Conservation (phyloP, 2,329 filamentous ascomycete species). For the Stemphylium lycopersici region DNA sequence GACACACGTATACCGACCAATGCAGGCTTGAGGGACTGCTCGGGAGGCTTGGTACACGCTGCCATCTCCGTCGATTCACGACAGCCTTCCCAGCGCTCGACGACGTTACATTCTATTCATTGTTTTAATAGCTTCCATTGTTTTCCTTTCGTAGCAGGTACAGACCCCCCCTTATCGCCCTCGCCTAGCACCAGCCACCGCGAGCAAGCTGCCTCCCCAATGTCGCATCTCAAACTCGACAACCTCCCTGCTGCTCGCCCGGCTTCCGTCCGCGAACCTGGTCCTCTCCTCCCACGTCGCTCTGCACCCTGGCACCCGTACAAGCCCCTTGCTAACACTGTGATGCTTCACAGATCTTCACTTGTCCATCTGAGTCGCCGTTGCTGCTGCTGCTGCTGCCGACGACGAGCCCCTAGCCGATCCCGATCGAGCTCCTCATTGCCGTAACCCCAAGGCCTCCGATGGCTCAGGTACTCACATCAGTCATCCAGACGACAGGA, state of each 20-base stretch:
- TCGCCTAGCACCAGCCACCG: slow-evolving; percentile 20
- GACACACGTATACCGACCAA: slow-evolving; percentile 39
- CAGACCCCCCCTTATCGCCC: slow-evolving; percentile 22
- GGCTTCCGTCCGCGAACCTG: slow-evolving; percentile 15
- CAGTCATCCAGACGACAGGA: slow-evolving; percentile 54
- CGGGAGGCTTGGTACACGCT: slow-evolving; percentile 50
- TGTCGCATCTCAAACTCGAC: slow-evolving; percentile 23
- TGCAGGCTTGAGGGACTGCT: slow-evolving; percentile 48
- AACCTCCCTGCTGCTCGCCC: slow-evolving; percentile 20
- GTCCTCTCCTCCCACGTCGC: slow-evolving; percentile 10
- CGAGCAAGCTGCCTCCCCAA: slow-evolving; percentile 1
- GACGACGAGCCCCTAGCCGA: slow-evolving; percentile 21
- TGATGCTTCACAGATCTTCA: slow-evolving; percentile 20
- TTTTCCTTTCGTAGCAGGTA: slow-evolving; percentile 38
- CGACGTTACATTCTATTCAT: slow-evolving; percentile 43
- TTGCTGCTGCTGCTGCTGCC: slow-evolving; percentile 20
- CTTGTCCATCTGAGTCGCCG: slow-evolving; percentile 23
- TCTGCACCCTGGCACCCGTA: slow-evolving; percentile 3
- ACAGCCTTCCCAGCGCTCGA: slow-evolving; percentile 45
- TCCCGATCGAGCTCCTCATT: slow-evolving; percentile 26
- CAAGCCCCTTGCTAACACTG: slow-evolving; percentile 25
- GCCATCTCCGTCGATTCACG: slow-evolving; percentile 48
- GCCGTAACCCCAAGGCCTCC: slow-evolving; percentile 33
- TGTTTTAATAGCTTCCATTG: slow-evolving; percentile 46
- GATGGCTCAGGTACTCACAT: slow-evolving; percentile 56